Conservation (phyloP, 805 yeast species). For the Ogataea pignaliae region DNA sequence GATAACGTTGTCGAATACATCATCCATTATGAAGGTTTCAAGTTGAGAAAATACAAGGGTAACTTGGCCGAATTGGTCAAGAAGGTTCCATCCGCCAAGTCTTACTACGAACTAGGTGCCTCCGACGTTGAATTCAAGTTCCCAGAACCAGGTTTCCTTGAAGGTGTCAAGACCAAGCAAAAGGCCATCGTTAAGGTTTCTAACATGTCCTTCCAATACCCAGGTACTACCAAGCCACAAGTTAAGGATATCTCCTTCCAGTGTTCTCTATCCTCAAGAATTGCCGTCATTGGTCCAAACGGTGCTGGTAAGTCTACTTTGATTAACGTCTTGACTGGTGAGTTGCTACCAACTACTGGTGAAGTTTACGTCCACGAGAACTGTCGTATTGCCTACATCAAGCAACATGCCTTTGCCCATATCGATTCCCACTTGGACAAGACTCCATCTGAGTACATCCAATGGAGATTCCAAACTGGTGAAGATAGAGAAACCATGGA, state of each 20-base stretch:
- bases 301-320: constrained; percentile 99
- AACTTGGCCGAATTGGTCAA: constrained; percentile 97
- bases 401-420: constrained; percentile 99
- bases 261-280: constrained; percentile 98
- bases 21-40: constrained; percentile 99
- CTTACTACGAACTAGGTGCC: constrained; percentile 98
- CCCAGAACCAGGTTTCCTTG: constrained; percentile 99
- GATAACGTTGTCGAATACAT: constrained; percentile 97
- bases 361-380: constrained; percentile 99
- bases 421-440: constrained; percentile 97
- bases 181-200: constrained; percentile 98
- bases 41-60: constrained; percentile 99
- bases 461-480: constrained; percentile 99
- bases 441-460: constrained; percentile 99
- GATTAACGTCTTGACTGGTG: constrained; percentile 99
- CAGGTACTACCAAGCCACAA: constrained; percentile 98
- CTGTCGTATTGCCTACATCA: constrained; percentile 99
- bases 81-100: constrained; percentile 98
- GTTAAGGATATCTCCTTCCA: constrained; percentile 89
- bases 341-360: constrained; percentile 96
- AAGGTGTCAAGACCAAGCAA: constrained; percentile 99
- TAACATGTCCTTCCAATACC: constrained; percentile 98
- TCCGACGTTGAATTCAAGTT: constrained; percentile 93
- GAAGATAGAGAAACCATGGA: constrained; percentile 99
- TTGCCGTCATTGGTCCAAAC: constrained; percentile 99